Evolutionary conservation across 441 rosid genomes (phyloP).

Genomic region (Cnidoscolus chayamansa): DNA sequence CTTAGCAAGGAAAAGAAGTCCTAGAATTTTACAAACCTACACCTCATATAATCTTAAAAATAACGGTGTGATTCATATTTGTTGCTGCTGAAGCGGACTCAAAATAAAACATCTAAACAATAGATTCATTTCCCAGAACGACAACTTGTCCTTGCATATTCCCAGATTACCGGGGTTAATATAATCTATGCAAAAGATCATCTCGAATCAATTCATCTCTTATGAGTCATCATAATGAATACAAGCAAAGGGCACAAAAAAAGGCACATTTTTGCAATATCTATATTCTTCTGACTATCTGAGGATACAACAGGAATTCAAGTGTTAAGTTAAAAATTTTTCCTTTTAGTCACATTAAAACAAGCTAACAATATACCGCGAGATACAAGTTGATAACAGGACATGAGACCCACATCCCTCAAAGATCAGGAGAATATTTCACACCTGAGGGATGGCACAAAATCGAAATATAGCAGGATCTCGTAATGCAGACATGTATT

Average conservation of each 20-base stretch:
- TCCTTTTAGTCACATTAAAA: background rate
- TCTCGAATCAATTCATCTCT: no score
- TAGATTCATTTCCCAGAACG: no score
- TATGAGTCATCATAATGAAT: no score
- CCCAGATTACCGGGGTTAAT: no score
- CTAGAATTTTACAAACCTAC: background rate
- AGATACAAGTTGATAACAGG: background rate
- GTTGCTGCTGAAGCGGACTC: background rate
- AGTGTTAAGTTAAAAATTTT: background rate
- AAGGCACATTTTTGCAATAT: background rate
- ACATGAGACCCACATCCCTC: background rate
- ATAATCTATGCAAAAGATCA: no score
- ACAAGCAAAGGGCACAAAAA: background rate
- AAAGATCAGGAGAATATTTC: constrained; percentile 5
- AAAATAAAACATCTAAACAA: no score
- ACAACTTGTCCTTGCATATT: no score
- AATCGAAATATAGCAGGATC: constrained; percentile 72
- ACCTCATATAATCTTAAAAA: background rate
- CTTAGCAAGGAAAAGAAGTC: background rate
- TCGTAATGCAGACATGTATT: constrained; percentile 56
- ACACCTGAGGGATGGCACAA: constrained; percentile 91
- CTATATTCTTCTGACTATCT: background rate
- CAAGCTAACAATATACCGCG: background rate
- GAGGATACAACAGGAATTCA: background rate
- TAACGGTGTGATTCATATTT: background rate